These are phyloP conservation scores for Geranium brycei DNA, from an alignment of 345 rosid genomes.

Conservation along the genomic window DNA sequence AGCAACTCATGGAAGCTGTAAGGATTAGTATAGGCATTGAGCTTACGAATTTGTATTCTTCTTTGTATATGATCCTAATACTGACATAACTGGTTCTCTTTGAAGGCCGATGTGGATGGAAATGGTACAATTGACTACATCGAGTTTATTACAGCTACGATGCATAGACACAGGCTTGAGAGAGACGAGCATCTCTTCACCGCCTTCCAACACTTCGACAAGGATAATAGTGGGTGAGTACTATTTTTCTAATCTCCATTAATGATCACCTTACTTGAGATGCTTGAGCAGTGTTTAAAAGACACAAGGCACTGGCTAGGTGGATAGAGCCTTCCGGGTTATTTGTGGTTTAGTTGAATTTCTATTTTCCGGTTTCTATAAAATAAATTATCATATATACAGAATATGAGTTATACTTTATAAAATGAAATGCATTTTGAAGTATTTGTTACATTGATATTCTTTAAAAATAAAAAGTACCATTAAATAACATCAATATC, in stretches of 20 bases:
- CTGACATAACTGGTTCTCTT: not conserved
- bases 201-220: conserved; percentile 66
- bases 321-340: too few species aligned
- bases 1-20: conserved; percentile 40
- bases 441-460: too few species aligned
- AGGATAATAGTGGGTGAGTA: conserved; percentile 64
- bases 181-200: conserved; percentile 66
- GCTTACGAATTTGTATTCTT: too few species aligned
- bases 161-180: conserved; percentile 41
- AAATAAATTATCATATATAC: too few species aligned
- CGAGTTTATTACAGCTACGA: conserved; percentile 28
- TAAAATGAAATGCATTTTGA: too few species aligned
- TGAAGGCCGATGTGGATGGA: conserved; percentile 31
- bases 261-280: not conserved
- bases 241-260: not conserved
- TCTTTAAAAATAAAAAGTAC: too few species aligned
- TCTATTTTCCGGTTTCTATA: too few species aligned
- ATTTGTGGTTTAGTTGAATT: too few species aligned
- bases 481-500: too few species aligned
- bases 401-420: too few species aligned
- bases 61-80: not conserved
- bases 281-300: not conserved
- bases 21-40: conserved; percentile 5
- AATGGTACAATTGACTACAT: conserved; percentile 26
- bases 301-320: too few species aligned